These are phyloP conservation scores for Melastoma malabathricum DNA, from an alignment of 345 rosid species.

Conservation along the genomic window DNA sequence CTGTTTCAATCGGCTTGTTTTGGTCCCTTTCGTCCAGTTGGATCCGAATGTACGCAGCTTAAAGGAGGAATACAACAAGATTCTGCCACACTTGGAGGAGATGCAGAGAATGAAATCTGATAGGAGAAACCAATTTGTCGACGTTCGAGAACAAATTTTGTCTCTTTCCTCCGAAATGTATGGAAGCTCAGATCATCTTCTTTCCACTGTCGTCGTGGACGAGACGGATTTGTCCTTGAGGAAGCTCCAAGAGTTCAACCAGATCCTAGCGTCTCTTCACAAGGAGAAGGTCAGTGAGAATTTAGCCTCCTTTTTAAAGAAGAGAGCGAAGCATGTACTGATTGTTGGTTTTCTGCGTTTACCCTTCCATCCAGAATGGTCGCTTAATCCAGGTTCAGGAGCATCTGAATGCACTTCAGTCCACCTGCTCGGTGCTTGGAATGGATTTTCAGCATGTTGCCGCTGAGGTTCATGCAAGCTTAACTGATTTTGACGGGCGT, in stretches of 20 bases:
- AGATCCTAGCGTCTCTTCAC: slow-evolving; percentile 49
- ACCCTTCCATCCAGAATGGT: slow-evolving; percentile 33
- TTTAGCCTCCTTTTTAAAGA: neutral
- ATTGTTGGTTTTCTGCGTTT: neutral
- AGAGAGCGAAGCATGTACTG: neutral
- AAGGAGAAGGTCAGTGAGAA: slow-evolving; percentile 48
- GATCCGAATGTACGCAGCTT: slow-evolving; percentile 70
- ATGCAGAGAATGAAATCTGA: slow-evolving; percentile 67
- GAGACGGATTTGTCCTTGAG: slow-evolving; percentile 70
- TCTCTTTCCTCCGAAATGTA: slow-evolving; percentile 43
- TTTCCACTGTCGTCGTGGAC: slow-evolving; percentile 23
- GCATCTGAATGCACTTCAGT: slow-evolving; percentile 29
- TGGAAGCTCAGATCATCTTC: slow-evolving; percentile 25
- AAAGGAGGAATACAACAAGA: slow-evolving; percentile 63
- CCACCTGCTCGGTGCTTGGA: slow-evolving; percentile 64
- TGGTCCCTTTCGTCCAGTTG: slow-evolving; percentile 25
- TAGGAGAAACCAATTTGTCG: slow-evolving; percentile 65
- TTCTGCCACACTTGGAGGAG: slow-evolving; percentile 81
- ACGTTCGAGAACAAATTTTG: slow-evolving; percentile 44
- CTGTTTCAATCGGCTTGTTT: neutral
- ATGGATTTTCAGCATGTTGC: slow-evolving; percentile 46
- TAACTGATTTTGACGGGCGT: slow-evolving; percentile 38
- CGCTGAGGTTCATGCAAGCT: slow-evolving; percentile 43
- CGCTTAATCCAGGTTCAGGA: slow-evolving; percentile 51
- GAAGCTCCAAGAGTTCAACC: slow-evolving; percentile 66